Base-by-base conservation (phyloP, 768 basidiomycete genomes). In the Podaxis mareebaensis region DNA sequence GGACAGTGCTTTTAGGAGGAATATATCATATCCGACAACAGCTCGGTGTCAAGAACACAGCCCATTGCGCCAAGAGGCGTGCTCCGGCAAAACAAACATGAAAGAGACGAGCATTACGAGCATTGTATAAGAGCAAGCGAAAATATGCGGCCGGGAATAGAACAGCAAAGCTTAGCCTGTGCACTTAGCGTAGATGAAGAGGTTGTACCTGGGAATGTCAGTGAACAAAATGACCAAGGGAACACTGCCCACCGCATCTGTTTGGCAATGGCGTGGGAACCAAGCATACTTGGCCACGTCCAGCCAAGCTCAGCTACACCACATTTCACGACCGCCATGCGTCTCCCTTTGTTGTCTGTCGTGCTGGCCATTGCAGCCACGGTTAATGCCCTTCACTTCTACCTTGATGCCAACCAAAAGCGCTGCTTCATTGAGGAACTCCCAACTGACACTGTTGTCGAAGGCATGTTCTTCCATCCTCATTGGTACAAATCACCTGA, bases 371-470 rank as follows among this genome's bases (percentile, higher is more conserved):
- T 77, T 81, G 17, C 75, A 82, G 63, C 79, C 44, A 71, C 81
- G 20, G 82, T 79, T 17, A 84, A 89, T 72, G 94, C 92, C 30
- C 88, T 99, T 28, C 97, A 99, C 73, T 97, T 99, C 76, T 99
- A 99, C 74, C 86, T 99, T 63, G 95, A 97, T 73, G 89, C 95
- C 17, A 91, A 93, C 71, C 93, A 97, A 75, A 89, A 91, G 70
- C 85, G 92, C 53, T 99, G 97, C 74, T 99, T 99, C 78, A 85
- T 99, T 63, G 97, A 99, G 72, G 97, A 99, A 74, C 79, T 99
- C 20, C 96, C 97, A 12, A 87, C 88, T 2, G 91, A 96, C 75
- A 98, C 95, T n/a, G 89, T 95, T 30, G 93, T 96, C 40, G 93
- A 97, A 81, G 94, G 96, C 92, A 69, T 64, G 81, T n/a, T 20